These are phyloP conservation scores for Citrus australasica DNA, from an alignment of 345 rosid genomes.

Conservation along the genomic window DNA sequence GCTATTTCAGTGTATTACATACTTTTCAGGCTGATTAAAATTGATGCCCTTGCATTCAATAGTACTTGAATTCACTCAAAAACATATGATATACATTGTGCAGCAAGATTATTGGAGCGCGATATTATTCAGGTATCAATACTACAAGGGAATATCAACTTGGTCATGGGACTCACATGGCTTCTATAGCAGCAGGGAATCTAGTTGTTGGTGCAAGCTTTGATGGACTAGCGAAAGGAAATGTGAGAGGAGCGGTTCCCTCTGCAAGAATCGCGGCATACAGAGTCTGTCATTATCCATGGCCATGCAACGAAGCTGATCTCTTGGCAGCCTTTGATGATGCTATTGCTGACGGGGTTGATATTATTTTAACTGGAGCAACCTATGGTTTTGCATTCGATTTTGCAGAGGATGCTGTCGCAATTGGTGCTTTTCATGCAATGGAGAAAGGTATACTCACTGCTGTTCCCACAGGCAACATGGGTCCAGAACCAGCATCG, in stretches of 20 bases:
- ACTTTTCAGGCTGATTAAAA: too few species aligned
- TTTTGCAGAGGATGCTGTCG: conserved; percentile 10
- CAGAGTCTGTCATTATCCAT: not conserved
- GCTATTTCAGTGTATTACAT: not conserved
- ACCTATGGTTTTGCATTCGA: accelerated
- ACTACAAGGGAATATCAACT: not conserved
- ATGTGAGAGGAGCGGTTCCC: not conserved
- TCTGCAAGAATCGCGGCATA: conserved; percentile 33
- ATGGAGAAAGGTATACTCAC: conserved; percentile 49
- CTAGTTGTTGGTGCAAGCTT: conserved; percentile 5
- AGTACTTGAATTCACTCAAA: not conserved
- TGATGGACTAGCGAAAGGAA: not conserved
- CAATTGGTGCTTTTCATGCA: conserved; percentile 55
- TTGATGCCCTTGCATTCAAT: too few species aligned
- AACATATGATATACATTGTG: not conserved
- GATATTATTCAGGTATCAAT: not conserved
- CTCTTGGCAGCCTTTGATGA: conserved; percentile 49
- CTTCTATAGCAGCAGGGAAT: conserved; percentile 27
- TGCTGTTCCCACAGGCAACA: conserved; percentile 30
- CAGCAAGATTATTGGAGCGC: conserved; percentile 25
- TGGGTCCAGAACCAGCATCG: not conserved
- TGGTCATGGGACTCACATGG: not conserved
- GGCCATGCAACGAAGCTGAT: not conserved
- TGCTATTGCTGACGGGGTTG: conserved; percentile 65
- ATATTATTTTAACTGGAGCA: conserved; percentile 29